Percentiles rank a stretch among this genome's conserved stretches.
Evolutionary conservation across 495 filamentous ascomycete species (phyloP).

Genomic region (Hypoxylon trugodes): DNA sequence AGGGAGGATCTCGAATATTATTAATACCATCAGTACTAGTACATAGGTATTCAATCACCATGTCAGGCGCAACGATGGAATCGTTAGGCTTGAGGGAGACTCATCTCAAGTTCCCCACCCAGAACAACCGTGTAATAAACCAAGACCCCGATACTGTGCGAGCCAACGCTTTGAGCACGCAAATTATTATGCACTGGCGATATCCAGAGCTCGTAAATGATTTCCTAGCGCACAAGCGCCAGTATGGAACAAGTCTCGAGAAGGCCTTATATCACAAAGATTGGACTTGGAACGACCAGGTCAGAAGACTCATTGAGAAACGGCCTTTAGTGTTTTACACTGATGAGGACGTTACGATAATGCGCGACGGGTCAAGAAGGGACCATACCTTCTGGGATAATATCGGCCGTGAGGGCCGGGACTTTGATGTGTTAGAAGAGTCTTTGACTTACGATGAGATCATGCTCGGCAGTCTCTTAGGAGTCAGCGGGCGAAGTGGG

Average conservation of each 20-base stretch:
- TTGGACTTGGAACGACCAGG: conserved; percentile 34
- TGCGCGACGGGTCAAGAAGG: background rate
- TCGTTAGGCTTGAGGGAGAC: conserved; percentile 28
- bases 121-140: conserved; percentile 31
- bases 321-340: conserved; percentile 34
- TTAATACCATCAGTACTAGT: too few species aligned
- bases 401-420: conserved; percentile 26
- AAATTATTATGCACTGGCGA: conserved; percentile 33
- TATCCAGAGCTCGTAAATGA: conserved; percentile 31
- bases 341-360: conserved; percentile 23
- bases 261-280: conserved; percentile 16
- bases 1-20: too few species aligned
- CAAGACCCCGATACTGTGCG: conserved; percentile 25
- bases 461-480: conserved; percentile 41
- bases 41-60: background rate
- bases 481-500: conserved; percentile 39
- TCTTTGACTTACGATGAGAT: conserved; percentile 47
- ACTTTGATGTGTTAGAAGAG: conserved; percentile 1
- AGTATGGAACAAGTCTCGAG: conserved; percentile 18
- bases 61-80: background rate
- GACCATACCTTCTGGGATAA: conserved; percentile 28
- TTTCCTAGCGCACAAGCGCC: conserved; percentile 38
- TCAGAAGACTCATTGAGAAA: conserved; percentile 36
- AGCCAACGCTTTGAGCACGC: conserved; percentile 26
- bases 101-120: conserved; percentile 13